Evolutionary conservation across 495 filamentous ascomycete species (phyloP).

Genomic region (Neurospora sublineolata): DNA sequence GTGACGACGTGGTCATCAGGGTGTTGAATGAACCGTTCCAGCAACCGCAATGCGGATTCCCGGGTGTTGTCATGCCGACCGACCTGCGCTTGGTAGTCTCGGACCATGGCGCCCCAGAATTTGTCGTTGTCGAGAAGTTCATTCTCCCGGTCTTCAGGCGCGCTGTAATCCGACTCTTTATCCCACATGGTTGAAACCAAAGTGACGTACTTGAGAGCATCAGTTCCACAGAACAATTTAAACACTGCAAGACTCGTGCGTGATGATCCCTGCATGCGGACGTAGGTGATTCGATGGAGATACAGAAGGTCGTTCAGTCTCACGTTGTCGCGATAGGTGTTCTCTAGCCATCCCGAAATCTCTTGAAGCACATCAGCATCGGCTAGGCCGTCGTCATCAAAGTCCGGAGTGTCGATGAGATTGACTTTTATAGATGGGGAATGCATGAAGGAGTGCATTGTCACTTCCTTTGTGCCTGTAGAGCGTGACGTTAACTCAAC

Average conservation of each 20-base stretch:
- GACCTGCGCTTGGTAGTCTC: conserved; percentile 10
- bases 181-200: conserved; percentile 34
- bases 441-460: neutral
- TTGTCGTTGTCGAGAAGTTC: conserved; percentile 18
- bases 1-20: neutral
- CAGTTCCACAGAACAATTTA: conserved; percentile 27
- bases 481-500: neutral
- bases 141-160: conserved; percentile 12
- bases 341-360: conserved; percentile 19
- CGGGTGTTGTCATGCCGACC: conserved; percentile 7
- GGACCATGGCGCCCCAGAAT: conserved; percentile 29
- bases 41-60: neutral
- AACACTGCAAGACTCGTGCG: conserved; percentile 31
- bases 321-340: neutral
- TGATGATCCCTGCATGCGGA: conserved; percentile 26
- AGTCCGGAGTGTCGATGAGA: conserved; percentile 31
- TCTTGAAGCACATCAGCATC: conserved; percentile 28
- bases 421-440: neutral
- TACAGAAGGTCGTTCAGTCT: conserved; percentile 25
- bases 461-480: conserved; percentile 4
- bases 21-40: neutral
- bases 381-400: conserved; percentile 24
- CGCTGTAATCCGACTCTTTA: conserved; percentile 5
- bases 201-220: conserved; percentile 23
- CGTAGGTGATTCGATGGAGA: conserved; percentile 33